Percentiles rank a stretch among this genome's conserved stretches.
phyloP scores from a whole-genome alignment of 805 yeast genomes.

The Isabelozyma rhagii region DNA sequence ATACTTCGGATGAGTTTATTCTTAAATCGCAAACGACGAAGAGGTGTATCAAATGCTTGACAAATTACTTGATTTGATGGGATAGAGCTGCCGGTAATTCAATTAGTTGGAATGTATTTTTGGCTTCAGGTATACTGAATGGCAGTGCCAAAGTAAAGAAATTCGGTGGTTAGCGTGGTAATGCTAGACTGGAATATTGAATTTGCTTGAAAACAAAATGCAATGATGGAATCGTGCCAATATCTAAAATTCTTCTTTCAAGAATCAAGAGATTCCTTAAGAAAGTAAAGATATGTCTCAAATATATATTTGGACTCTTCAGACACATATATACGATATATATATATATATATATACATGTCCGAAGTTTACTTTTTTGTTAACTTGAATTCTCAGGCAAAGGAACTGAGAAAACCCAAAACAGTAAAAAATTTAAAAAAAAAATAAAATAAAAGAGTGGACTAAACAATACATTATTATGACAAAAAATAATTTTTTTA shows the following conservation, averaged over 20 bases:
- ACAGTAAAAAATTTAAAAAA: slow-evolving; percentile 10
- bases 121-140: neutral
- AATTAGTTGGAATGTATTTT: too few species aligned
- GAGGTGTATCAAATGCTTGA: too few species aligned
- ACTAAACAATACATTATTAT: slow-evolving; percentile 8
- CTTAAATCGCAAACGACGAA: too few species aligned
- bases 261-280: neutral
- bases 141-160: neutral
- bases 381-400: slow-evolving; percentile 5
- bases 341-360: too few species aligned
- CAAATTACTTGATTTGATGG: too few species aligned
- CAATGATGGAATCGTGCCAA: neutral
- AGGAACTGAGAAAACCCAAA: slow-evolving; percentile 16
- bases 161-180: neutral
- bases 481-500: slow-evolving; percentile 8
- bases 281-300: neutral
- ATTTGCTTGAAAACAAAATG: neutral
- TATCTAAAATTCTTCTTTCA: neutral
- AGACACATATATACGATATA: neutral
- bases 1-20: too few species aligned
- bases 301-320: neutral
- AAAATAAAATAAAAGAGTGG: slow-evolving; percentile 6
- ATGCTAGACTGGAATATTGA: neutral
- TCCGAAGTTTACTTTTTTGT: neutral
- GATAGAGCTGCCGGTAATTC: too few species aligned